Percentiles rank a stretch among this genome's conserved stretches.
Conservation (phyloP, 805 yeast species). For the Ogataea trehaloabstinens region DNA sequence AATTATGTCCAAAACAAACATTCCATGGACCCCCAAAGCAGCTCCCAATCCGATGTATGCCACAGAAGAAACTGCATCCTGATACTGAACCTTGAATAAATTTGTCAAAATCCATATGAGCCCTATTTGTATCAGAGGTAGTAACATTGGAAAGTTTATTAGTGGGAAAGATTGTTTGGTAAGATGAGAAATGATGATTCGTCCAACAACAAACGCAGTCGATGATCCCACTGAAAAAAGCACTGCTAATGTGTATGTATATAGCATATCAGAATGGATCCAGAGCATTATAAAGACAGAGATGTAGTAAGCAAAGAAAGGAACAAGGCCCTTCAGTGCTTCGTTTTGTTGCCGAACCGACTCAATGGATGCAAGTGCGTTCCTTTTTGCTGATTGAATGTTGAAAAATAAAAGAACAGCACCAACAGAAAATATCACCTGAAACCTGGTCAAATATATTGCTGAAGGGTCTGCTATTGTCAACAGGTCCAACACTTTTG, state of each 20-base stretch:
- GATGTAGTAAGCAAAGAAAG: constrained; percentile 58
- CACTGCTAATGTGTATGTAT: constrained; percentile 49
- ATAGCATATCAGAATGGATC: constrained; percentile 51
- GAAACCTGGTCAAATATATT: too few species aligned
- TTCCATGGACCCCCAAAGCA: constrained; percentile 63
- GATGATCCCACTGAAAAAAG: constrained; percentile 69
- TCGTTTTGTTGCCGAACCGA: constrained; percentile 31
- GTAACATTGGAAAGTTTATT: constrained; percentile 64
- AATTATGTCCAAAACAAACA: constrained; percentile 75
- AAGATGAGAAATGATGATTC: constrained; percentile 83
- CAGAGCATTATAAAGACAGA: constrained; percentile 46
- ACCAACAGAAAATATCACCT: constrained; percentile 43
- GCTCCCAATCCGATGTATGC: constrained; percentile 68
- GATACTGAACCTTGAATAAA: constrained; percentile 39
- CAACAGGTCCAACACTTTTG: constrained; percentile 43
- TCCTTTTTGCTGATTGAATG: constrained; percentile 62
- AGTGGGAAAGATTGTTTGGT: constrained; percentile 77
- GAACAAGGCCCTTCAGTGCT: constrained; percentile 57
- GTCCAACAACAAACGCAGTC: constrained; percentile 84
- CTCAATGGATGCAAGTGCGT: constrained; percentile 45
- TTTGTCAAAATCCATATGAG: constrained; percentile 34
- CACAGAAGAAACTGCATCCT: constrained; percentile 46
- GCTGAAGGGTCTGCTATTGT: neutral
- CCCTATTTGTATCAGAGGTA: constrained; percentile 54
- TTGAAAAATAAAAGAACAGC: constrained; percentile 58